These are phyloP conservation scores for Gigaspora rosea DNA, from an alignment of 192 early-diverging fungal species.

Conservation along the genomic window DNA sequence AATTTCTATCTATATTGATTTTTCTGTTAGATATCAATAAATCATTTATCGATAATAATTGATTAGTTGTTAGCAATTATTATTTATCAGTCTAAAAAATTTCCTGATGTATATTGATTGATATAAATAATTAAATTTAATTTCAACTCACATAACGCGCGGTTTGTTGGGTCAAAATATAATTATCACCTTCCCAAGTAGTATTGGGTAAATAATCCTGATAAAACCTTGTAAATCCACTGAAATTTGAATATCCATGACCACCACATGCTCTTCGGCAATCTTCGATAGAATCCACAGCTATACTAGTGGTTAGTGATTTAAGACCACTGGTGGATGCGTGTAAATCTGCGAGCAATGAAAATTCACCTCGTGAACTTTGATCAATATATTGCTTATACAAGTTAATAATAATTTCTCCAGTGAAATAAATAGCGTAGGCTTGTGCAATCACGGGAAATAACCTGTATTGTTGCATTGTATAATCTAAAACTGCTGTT, in stretches of 20 bases:
- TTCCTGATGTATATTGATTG: no score
- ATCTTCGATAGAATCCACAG: constrained; percentile 71
- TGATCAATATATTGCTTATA: constrained; percentile 63
- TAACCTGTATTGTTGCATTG: constrained; percentile 76
- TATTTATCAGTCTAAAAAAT: no score
- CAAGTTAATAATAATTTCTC: constrained; percentile 60
- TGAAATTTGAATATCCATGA: constrained; percentile 76
- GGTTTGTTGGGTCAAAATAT: constrained; percentile 84
- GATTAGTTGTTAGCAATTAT: no score
- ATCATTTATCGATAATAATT: no score
- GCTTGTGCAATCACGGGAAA: constrained; percentile 71
- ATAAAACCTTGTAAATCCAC: constrained; percentile 67
- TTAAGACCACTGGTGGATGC: constrained; percentile 75
- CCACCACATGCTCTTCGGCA: constrained; percentile 76
- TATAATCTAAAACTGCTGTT: constrained; percentile 75
- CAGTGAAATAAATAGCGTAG: constrained; percentile 74
- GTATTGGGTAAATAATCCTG: constrained; percentile 73
- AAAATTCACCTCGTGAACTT: constrained; percentile 61
- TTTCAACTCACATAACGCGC: constrained; percentile 65
- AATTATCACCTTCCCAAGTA: constrained; percentile 87
- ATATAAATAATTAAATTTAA: background rate
- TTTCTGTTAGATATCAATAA: no score
- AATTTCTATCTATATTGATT: no score
- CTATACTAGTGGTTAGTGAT: constrained; percentile 69
- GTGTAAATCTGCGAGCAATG: constrained; percentile 71